Evolutionary conservation across 176 grass and related monocot genomes (phyloP), one percentile per base, ranked within the genome.

Genomic region (maize (Zea mays)): DNA sequence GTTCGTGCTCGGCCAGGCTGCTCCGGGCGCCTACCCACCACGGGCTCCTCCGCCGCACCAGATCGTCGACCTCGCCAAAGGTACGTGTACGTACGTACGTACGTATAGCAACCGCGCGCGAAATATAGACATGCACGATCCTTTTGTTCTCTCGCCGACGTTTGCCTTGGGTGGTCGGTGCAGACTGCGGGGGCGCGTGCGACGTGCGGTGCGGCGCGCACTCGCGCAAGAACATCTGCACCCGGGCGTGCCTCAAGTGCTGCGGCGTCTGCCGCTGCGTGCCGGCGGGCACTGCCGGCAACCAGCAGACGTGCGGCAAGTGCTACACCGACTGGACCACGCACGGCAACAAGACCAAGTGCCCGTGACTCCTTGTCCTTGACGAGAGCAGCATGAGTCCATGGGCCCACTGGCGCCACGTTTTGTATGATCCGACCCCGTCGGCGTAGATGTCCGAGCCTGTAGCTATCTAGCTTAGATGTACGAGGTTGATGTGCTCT

Each of bases 271-370:
- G 95, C 89, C 89, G 51, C 73, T 97, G 91, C 87, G 95, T 97
- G 71, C 95, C 95, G 65, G 91, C 91, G 72, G 95, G 95, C 83
- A 94, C 91, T 3, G 49, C 65, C 11, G 95, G 95, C 21, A 91
- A 97, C 89, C 76, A 47, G 77, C 89, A 94, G 87, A 83, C 90
- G 14, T 97, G 95, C 85, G 91, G 95, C 82, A 88, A n/a, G 62
- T 97, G 95, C 84, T 97, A 97, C 84, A 83, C 95, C 0, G 80
- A 90, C 41, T 97, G 95, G 95, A 89, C 58, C 84, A 94, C 91
- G 67, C 95, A 97, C 82, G 89, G 89, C 75, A 97, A 97, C 87
- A 73, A 3, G 44, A 92, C 91, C 86, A 97, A 97, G 85, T 97
- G 95, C 89, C 95, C 91, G 16, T 97, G 80, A 93, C 60, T 39